phyloP scores from a whole-genome alignment of 2,329 filamentous ascomycete species.

The Rhinocladiella mackenziei region DNA sequence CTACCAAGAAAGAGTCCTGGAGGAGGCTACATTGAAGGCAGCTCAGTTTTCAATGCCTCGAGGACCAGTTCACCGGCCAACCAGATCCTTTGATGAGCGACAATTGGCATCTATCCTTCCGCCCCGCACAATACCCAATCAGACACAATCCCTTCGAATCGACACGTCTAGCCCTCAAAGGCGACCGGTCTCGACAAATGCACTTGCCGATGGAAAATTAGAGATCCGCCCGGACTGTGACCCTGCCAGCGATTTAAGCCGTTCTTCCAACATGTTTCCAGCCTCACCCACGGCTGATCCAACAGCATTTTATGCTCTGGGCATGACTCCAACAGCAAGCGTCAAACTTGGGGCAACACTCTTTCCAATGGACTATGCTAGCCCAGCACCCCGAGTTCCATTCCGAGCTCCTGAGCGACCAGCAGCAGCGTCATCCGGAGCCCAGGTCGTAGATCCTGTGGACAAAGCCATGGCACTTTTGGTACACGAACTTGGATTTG shows the following conservation, averaged over 20 bases:
- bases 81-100: slow-evolving; percentile 16
- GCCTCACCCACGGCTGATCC: slow-evolving; percentile 26
- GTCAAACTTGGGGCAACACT: slow-evolving; percentile 26
- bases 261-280: slow-evolving; percentile 10
- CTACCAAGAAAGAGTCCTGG: slow-evolving; percentile 48
- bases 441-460: slow-evolving; percentile 48
- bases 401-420: slow-evolving; percentile 15
- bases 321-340: slow-evolving; percentile 24
- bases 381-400: slow-evolving; percentile 17
- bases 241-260: slow-evolving; percentile 6
- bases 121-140: slow-evolving; percentile 4
- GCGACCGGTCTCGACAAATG: slow-evolving; percentile 15
- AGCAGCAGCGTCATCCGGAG: slow-evolving; percentile 1
- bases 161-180: slow-evolving; percentile 15
- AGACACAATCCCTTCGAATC: slow-evolving; percentile 17
- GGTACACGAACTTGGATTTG: slow-evolving; percentile 57
- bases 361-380: slow-evolving; percentile 28
- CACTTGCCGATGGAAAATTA: slow-evolving; percentile 1
- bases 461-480: slow-evolving; percentile 56
- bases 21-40: slow-evolving; percentile 21
- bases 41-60: slow-evolving; percentile 20
- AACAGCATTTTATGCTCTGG: slow-evolving; percentile 24
- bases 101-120: slow-evolving; percentile 5
- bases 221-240: slow-evolving; percentile 19
- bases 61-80: slow-evolving; percentile 16